These are phyloP conservation scores for Sarcomyxa edulis DNA, from an alignment of 768 basidiomycete genomes.

Conservation along the genomic window DNA sequence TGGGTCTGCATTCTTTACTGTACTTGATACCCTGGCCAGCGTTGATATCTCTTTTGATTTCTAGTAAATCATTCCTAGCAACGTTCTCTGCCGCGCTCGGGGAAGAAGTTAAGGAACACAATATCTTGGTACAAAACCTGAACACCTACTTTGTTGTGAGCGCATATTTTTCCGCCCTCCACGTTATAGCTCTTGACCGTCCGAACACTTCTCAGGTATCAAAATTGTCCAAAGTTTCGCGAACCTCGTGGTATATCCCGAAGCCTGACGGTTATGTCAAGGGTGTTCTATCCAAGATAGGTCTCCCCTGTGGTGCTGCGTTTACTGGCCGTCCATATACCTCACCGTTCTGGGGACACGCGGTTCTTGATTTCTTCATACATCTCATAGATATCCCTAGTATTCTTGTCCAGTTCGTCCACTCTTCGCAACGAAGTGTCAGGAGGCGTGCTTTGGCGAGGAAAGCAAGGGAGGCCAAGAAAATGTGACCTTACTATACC, in stretches of 20 bases:
- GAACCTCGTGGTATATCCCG: slow-evolving; percentile 64
- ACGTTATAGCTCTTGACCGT: slow-evolving; percentile 1
- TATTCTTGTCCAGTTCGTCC: slow-evolving; percentile 55
- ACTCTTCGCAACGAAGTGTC: slow-evolving; percentile 69
- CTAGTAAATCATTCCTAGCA: slow-evolving; percentile 85
- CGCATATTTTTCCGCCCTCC: slow-evolving; percentile 1
- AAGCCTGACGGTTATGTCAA: slow-evolving; percentile 71
- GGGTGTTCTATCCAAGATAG: slow-evolving; percentile 70
- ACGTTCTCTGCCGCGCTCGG: slow-evolving; percentile 84
- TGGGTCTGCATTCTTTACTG: no score
- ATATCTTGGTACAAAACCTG: slow-evolving; percentile 76
- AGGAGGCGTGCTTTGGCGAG: slow-evolving; percentile 61
- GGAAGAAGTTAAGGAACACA: slow-evolving; percentile 71
- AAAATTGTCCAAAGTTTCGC: slow-evolving; percentile 90
- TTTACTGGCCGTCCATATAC: slow-evolving; percentile 66
- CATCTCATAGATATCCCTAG: slow-evolving; percentile 49
- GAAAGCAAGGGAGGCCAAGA: no score
- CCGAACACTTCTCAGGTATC: slow-evolving; percentile 72
- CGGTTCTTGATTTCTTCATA: slow-evolving; percentile 65
- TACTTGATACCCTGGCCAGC: no score
- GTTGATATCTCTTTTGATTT: no score
- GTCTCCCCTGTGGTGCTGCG: slow-evolving; percentile 73
- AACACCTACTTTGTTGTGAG: slow-evolving; percentile 94
- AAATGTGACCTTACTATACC: no score
- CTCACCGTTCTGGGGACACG: slow-evolving; percentile 86